A percentile compares a stretch with the other conserved stretches of the same genome.
Evolutionary conservation across 306 rosid genomes (phyloP).

Genomic region (Inga leiocalycina): DNA sequence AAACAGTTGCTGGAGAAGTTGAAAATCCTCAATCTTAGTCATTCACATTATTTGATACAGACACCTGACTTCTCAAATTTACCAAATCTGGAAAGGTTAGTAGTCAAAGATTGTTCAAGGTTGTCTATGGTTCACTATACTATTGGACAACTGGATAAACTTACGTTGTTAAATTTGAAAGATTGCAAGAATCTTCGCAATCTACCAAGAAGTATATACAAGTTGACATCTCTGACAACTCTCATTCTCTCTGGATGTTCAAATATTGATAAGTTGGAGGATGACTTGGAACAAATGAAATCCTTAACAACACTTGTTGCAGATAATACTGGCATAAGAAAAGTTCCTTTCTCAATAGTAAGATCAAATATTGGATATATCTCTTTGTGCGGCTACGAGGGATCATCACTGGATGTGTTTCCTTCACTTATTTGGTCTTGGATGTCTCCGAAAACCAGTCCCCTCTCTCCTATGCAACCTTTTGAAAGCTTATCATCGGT

Average conservation of each 20-base stretch:
- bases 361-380: neutral
- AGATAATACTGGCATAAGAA: neutral
- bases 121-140: neutral
- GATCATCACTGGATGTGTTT: neutral
- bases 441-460: neutral
- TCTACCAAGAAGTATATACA: neutral
- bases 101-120: neutral
- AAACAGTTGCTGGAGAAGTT: neutral
- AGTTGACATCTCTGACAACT: neutral
- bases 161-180: neutral
- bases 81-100: too few relatives aligned
- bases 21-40: neutral
- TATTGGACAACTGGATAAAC: neutral
- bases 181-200: neutral
- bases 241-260: neutral
- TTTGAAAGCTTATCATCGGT: neutral
- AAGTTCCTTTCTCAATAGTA: neutral
- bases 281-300: neutral
- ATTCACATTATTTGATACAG: neutral
- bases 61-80: neutral
- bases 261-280: neutral
- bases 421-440: neutral
- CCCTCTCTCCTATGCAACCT: neutral
- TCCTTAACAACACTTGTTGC: neutral
- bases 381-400: conserved; percentile 23